Evolutionary conservation across 306 rosid species (phyloP).

Genomic region (Quercus aquifolioides): DNA sequence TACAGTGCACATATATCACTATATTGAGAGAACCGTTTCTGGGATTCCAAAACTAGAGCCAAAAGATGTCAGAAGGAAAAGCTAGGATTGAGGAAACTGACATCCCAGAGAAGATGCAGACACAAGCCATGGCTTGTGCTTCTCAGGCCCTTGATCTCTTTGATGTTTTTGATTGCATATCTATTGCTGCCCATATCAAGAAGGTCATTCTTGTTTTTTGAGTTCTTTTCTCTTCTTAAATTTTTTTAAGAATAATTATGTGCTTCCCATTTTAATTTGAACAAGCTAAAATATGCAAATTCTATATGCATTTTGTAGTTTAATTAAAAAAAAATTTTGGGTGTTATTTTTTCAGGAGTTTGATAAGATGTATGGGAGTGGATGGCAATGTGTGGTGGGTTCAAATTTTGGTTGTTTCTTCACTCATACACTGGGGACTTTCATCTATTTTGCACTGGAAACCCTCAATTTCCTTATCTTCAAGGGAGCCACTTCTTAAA

Average conservation of each 20-base stretch:
- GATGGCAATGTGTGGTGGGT: constrained; percentile 93
- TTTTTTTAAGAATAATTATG: not conserved
- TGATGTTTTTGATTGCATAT: constrained; percentile 64
- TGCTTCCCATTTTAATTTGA: not conserved
- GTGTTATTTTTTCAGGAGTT: constrained; percentile 48
- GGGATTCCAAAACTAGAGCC: constrained; percentile 3
- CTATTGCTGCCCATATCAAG: constrained; percentile 68
- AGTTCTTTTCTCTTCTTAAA: not conserved
- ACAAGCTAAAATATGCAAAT: not conserved
- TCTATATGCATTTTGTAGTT: not conserved
- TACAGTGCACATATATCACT: not conserved
- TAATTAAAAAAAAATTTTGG: not conserved
- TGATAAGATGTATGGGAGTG: constrained; percentile 61
- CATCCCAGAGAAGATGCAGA: constrained; percentile 74
- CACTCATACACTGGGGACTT: constrained; percentile 62
- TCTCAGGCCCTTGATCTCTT: constrained; percentile 78
- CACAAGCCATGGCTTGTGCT: constrained; percentile 84
- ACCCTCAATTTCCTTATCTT: constrained; percentile 72
- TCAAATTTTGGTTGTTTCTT: constrained; percentile 76
- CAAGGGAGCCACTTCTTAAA: constrained; percentile 51
- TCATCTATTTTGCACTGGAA: constrained; percentile 73
- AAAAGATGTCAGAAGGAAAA: constrained; percentile 84
- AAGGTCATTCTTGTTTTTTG: constrained; percentile 34
- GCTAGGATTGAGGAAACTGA: constrained; percentile 63
- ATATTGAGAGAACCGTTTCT: not conserved